Percentiles rank a stretch among this genome's conserved stretches.
Evolutionary conservation across 768 basidiomycete genomes (phyloP).

Genomic region (Kwoniella sp.): DNA sequence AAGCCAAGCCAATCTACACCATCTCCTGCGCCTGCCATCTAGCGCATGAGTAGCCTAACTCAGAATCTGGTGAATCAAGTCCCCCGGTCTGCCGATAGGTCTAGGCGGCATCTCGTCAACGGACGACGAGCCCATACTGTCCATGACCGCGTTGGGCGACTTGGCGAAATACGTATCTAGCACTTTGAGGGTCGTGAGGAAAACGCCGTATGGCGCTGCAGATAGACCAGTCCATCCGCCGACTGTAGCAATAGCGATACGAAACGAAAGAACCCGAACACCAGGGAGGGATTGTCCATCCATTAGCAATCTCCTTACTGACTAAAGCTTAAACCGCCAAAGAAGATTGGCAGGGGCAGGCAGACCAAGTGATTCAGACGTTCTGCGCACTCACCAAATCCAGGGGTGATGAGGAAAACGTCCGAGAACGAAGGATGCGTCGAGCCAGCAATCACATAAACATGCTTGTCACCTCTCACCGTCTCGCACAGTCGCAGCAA

Average conservation of each 20-base stretch:
- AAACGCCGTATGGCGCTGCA: conserved; percentile 13
- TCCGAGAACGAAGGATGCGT: conserved; percentile 27
- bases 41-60: no score
- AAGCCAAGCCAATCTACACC: no score
- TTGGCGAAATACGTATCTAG: conserved; percentile 1
- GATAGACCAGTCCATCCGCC: conserved; percentile 10
- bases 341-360: neutral
- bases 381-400: conserved; percentile 6
- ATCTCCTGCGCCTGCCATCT: no score
- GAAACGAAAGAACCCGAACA: neutral
- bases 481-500: conserved; percentile 15
- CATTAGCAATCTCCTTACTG: no score
- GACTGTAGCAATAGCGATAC: conserved; percentile 5
- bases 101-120: conserved; percentile 1
- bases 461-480: conserved; percentile 14
- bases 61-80: conserved; percentile 3
- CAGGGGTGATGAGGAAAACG: conserved; percentile 26
- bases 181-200: neutral
- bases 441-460: conserved; percentile 17
- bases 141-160: neutral
- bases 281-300: neutral
- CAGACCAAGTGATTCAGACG: neutral
- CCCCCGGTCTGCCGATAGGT: conserved; percentile 11
- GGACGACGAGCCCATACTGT: neutral
- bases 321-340: no score